A percentile compares a stretch with the other conserved stretches of the same genome.
These are phyloP conservation scores for Sequoia sempervirens DNA, from an alignment of 75 land plant genomes.

Conservation along the genomic window DNA sequence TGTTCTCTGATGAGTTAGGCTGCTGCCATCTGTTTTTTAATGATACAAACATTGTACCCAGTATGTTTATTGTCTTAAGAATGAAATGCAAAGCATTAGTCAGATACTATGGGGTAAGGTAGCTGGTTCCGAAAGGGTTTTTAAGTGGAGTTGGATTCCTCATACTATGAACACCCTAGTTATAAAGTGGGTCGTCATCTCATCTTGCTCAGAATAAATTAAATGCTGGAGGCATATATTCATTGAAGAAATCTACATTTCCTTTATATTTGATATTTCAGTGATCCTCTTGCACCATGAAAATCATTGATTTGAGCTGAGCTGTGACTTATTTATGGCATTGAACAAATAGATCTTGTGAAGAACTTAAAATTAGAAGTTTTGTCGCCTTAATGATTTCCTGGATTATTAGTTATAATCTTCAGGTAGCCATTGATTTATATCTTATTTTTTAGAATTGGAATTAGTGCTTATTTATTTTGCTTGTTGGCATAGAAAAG, in stretches of 20 bases:
- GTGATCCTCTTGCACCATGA: not conserved
- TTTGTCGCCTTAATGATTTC: not conserved
- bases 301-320: not conserved
- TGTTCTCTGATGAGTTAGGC: not conserved
- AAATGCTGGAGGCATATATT: not conserved
- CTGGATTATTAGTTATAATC: not conserved
- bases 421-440: not conserved
- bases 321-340: not conserved
- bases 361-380: not conserved
- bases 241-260: not conserved
- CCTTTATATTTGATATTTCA: not conserved
- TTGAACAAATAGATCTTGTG: not conserved
- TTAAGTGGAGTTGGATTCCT: not conserved
- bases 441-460: not conserved
- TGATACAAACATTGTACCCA: not conserved
- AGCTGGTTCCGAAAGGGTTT: not conserved
- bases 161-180: not conserved
- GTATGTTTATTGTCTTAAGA: not conserved
- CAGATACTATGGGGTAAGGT: not conserved
- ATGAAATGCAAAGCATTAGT: not conserved
- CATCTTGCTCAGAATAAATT: not conserved
- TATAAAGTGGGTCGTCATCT: not conserved
- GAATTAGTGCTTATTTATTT: not conserved
- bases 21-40: not conserved
- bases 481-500: slow-evolving; percentile 40